Conservation (phyloP, 768 basidiomycete genomes). For the Lactarius pseudohatsudake region DNA sequence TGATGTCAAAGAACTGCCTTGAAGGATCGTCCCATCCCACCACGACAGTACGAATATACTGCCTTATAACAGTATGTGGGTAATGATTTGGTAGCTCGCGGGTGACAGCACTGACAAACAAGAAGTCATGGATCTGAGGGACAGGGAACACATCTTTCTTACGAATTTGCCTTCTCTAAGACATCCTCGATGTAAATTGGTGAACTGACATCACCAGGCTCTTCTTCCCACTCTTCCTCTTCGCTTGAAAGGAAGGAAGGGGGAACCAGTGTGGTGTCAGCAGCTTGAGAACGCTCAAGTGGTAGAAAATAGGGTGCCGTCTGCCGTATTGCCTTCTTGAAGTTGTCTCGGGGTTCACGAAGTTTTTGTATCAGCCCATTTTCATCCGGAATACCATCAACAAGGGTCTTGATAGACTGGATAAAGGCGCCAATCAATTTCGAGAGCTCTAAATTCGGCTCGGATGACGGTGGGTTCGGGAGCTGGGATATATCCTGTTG, state of each 20-base stretch:
- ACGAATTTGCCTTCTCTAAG: slow-evolving; percentile 47
- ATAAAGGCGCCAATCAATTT: slow-evolving; percentile 47
- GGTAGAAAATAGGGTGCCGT: slow-evolving; percentile 61
- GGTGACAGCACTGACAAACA: slow-evolving; percentile 56
- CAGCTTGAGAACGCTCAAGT: slow-evolving; percentile 34
- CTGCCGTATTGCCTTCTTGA: slow-evolving; percentile 45
- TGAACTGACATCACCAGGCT: slow-evolving; percentile 8
- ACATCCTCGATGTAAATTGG: slow-evolving; percentile 57
- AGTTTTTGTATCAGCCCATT: slow-evolving; percentile 56
- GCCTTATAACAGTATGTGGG: slow-evolving; percentile 58
- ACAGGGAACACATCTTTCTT: slow-evolving; percentile 30
- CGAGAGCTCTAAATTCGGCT: slow-evolving; percentile 58
- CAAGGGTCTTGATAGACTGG: slow-evolving; percentile 42
- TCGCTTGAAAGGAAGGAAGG: slow-evolving; percentile 32
- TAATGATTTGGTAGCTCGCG: slow-evolving; percentile 70
- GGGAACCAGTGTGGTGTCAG: no score
- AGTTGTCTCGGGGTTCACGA: slow-evolving; percentile 45
- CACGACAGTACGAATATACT: slow-evolving; percentile 48
- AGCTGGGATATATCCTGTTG: slow-evolving; percentile 37
- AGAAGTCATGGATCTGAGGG: not conserved
- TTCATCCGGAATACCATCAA: slow-evolving; percentile 51
- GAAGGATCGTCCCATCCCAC: slow-evolving; percentile 52
- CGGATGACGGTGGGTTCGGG: slow-evolving; percentile 52
- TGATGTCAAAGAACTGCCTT: slow-evolving; percentile 42
- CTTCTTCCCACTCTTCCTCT: slow-evolving; percentile 20